These are phyloP conservation scores for Gymnopilus dilepis DNA, from an alignment of 768 basidiomycete genomes.

Conservation along the genomic window DNA sequence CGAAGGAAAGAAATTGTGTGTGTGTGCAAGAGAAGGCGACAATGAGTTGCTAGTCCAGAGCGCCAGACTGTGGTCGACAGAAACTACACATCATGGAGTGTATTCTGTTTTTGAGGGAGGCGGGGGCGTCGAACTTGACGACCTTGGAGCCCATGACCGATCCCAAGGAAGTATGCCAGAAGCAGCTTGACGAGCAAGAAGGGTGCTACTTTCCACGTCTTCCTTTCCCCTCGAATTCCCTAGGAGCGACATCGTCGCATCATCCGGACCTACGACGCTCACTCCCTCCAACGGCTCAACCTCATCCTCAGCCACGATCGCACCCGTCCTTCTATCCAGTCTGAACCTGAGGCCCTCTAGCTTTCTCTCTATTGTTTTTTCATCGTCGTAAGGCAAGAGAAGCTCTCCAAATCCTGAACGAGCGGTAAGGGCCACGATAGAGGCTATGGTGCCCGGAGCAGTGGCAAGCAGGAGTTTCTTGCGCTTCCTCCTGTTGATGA, in stretches of 20 bases:
- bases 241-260: conserved; percentile 44
- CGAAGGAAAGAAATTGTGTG: too few relatives aligned
- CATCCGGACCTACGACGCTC: conserved; percentile 36
- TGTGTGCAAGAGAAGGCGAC: too few relatives aligned
- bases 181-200: conserved; percentile 25
- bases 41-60: not conserved
- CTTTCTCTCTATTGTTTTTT: conserved; percentile 48
- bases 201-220: conserved; percentile 6
- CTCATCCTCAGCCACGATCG: conserved; percentile 62
- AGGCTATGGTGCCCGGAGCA: conserved; percentile 65
- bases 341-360: conserved; percentile 57
- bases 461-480: conserved; percentile 55
- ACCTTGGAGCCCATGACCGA: conserved; percentile 14
- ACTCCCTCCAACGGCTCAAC: conserved; percentile 27
- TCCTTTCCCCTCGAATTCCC: conserved; percentile 22
- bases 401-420: conserved; percentile 68
- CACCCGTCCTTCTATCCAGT: conserved; percentile 63
- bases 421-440: conserved; percentile 58
- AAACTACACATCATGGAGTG: conserved; percentile 2
- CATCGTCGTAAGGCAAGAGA: conserved; percentile 63
- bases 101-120: conserved; percentile 11
- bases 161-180: conserved; percentile 33
- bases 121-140: not conserved
- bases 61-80: not conserved
- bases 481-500: conserved; percentile 51